phyloP scores from a whole-genome alignment of 768 basidiomycete species.

The Kwoniella dendrophila region DNA sequence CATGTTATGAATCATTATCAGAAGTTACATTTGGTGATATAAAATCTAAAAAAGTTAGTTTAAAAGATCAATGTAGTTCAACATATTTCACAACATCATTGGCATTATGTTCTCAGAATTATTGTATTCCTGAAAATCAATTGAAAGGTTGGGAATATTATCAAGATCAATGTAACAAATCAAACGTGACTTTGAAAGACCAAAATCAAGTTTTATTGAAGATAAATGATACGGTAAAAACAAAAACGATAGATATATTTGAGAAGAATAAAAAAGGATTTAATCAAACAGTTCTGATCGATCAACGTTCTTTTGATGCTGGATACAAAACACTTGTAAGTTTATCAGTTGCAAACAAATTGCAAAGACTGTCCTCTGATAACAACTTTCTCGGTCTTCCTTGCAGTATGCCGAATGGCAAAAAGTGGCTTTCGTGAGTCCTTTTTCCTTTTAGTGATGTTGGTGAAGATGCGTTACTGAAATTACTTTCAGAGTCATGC shows the following conservation, averaged over 20 bases:
- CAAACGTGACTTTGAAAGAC: background rate
- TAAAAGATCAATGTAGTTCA: slow-evolving; percentile 15
- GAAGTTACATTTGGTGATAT: slow-evolving; percentile 3
- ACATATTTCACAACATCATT: slow-evolving; percentile 4
- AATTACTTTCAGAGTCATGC: slow-evolving; percentile 22
- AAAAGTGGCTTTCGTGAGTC: slow-evolving; percentile 3
- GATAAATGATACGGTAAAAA: background rate
- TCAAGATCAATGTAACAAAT: slow-evolving; percentile 4
- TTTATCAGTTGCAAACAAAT: too few species aligned
- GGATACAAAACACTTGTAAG: slow-evolving; percentile 15
- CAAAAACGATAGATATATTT: background rate
- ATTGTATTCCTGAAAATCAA: slow-evolving; percentile 10
- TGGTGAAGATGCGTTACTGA: too few species aligned
- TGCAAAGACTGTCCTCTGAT: too few species aligned
- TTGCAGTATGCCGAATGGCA: background rate
- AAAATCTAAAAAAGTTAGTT: slow-evolving; percentile 12
- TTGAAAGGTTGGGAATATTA: slow-evolving; percentile 7
- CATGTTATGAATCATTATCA: slow-evolving; percentile 11
- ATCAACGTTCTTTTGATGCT: slow-evolving; percentile 2
- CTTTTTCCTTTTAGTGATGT: background rate
- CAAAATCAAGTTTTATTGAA: background rate
- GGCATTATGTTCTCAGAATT: slow-evolving; percentile 6
- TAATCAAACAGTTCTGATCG: slow-evolving; percentile 6
- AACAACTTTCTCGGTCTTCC: background rate
- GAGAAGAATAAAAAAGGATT: slow-evolving; percentile 1